Conservation (phyloP, 495 filamentous ascomycete species). For the Talaromyces wortmannii region DNA sequence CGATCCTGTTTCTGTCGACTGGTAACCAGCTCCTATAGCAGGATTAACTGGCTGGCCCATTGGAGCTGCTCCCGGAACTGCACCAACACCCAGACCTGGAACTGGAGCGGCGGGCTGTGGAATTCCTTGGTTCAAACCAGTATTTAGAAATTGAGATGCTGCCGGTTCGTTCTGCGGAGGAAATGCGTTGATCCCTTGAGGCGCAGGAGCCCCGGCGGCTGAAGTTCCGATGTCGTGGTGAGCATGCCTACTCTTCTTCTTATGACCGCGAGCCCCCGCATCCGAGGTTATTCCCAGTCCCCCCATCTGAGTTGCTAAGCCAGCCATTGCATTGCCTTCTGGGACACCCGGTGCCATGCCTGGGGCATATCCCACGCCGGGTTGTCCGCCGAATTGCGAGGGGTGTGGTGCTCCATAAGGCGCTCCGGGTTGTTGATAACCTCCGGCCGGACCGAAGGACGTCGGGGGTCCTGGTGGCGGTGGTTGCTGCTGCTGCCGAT, state of each 20-base stretch:
- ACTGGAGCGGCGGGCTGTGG: slow-evolving; percentile 11
- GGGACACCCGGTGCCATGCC: slow-evolving; percentile 20
- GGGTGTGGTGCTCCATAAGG: slow-evolving; percentile 36
- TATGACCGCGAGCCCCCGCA: slow-evolving; percentile 50
- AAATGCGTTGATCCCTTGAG: slow-evolving; percentile 60
- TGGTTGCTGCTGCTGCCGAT: slow-evolving; percentile 21
- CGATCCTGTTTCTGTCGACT: slow-evolving; percentile 24
- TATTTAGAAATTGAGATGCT: slow-evolving; percentile 65
- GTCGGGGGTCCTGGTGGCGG: slow-evolving; percentile 24
- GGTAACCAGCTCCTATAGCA: slow-evolving; percentile 48
- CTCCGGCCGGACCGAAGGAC: slow-evolving; percentile 26
- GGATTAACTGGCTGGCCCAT: slow-evolving; percentile 38
- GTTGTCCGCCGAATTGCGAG: slow-evolving; percentile 15
- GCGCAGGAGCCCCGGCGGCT: slow-evolving; percentile 30
- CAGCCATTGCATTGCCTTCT: slow-evolving; percentile 42
- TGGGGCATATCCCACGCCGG: slow-evolving; percentile 25
- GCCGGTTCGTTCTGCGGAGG: slow-evolving; percentile 48
- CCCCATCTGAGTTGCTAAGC: slow-evolving; percentile 81
- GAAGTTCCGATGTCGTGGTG: slow-evolving; percentile 81
- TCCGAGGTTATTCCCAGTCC: slow-evolving; percentile 68
- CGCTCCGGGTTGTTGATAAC: slow-evolving; percentile 56
- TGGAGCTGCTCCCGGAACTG: slow-evolving; percentile 30
- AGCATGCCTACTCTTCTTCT: slow-evolving; percentile 92
- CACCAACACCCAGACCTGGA: too few relatives aligned
- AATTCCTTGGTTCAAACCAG: slow-evolving; percentile 45